phyloP scores from a whole-genome alignment of 345 rosid species.

The Brassica nigra region DNA sequence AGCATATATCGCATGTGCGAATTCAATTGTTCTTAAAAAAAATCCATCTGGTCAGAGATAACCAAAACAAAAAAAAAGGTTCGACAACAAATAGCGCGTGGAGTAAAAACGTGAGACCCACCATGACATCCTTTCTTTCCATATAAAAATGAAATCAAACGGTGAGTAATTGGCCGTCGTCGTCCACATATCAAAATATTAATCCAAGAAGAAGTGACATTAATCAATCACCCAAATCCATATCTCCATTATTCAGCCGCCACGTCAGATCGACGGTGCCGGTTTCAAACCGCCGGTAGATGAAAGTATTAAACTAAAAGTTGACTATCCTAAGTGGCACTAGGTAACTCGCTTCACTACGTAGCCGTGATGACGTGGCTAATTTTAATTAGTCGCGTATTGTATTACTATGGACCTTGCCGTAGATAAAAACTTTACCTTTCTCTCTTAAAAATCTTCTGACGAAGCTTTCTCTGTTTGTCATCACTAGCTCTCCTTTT shows the following conservation, averaged over 20 bases:
- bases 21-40: not conserved
- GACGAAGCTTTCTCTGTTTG: conserved; percentile 37
- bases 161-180: conserved; percentile 29
- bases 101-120: conserved; percentile 30
- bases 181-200: not conserved
- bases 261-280: conserved; percentile 35
- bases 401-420: conserved; percentile 2
- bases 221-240: conserved; percentile 8
- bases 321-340: conserved; percentile 29
- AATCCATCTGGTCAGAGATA: not conserved
- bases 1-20: not conserved
- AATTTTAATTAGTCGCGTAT: not conserved
- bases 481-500: conserved; percentile 28
- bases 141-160: not conserved
- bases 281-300: conserved; percentile 27
- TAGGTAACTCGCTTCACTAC: not conserved
- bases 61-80: not conserved
- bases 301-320: conserved; percentile 21
- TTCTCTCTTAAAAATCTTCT: not conserved
- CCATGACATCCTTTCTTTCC: conserved; percentile 8
- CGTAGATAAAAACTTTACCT: not conserved
- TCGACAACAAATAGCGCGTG: conserved; percentile 33
- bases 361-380: conserved; percentile 6
- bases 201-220: not conserved
- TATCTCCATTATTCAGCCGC: conserved; percentile 9